A percentile compares a stretch with the other conserved stretches of the same genome.
Evolutionary conservation across 1,139 yeast species (phyloP).

Genomic region (Blastobotrys elegans): DNA sequence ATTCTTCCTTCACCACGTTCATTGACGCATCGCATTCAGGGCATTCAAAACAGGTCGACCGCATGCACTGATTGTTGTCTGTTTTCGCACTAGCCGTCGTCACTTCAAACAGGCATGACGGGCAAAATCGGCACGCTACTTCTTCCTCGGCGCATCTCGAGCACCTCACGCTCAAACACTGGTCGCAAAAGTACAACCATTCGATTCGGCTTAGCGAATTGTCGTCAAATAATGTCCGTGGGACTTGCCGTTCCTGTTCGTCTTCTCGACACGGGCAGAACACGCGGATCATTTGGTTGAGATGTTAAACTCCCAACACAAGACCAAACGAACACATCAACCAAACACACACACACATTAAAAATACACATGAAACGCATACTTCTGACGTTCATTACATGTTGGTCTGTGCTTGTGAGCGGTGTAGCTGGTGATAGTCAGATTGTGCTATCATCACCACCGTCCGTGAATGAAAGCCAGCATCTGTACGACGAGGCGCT

Average conservation of each 20-base stretch:
- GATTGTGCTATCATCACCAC: no score
- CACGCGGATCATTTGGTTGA: constrained; percentile 7
- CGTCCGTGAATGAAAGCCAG: no score
- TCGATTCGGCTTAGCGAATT: constrained; percentile 18
- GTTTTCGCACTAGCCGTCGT: constrained; percentile 25
- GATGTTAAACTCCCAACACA: no score
- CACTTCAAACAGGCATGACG: constrained; percentile 28
- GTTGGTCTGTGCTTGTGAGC: no score
- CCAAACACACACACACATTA: no score
- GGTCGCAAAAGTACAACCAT: constrained; percentile 28
- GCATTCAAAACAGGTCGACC: constrained; percentile 29
- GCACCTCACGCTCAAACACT: constrained; percentile 26
- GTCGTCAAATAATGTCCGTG: constrained; percentile 14
- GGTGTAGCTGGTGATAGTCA: no score
- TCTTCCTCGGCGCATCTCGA: constrained; percentile 28
- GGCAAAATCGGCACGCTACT: constrained; percentile 27
- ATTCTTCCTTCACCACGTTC: constrained; percentile 9
- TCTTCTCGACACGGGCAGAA: constrained; percentile 15
- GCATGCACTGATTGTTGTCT: constrained; percentile 24
- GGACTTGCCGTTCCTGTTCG: constrained; percentile 4
- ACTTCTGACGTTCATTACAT: no score
- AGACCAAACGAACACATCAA: no score
- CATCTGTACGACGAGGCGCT: neutral
- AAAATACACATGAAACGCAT: no score
- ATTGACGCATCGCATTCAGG: constrained; percentile 24